Evolutionary conservation across 2,329 filamentous ascomycete species (phyloP).

Genomic region (Iodosphaeria phyllophila): DNA sequence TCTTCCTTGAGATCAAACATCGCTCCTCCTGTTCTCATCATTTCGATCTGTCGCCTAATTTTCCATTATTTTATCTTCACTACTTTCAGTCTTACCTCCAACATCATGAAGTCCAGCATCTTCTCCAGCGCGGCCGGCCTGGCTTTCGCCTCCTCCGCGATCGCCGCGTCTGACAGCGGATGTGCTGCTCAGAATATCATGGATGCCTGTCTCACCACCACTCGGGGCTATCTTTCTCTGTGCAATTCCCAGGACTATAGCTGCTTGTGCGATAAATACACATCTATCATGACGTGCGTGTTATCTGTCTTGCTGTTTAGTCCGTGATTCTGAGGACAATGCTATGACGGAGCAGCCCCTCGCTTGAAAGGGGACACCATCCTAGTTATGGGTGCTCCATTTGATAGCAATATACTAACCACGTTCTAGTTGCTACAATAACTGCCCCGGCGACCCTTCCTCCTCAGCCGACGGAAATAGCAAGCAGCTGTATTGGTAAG

Average conservation of each 20-base stretch:
- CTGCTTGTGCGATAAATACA: constrained; percentile 39
- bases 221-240: constrained; percentile 13
- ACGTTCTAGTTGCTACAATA: constrained; percentile 37
- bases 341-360: too few relatives aligned
- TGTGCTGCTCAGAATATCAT: constrained; percentile 18
- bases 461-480: constrained; percentile 6
- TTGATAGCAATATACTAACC: too few relatives aligned
- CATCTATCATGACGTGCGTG: constrained; percentile 28
- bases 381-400: too few relatives aligned
- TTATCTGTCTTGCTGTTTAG: constrained; percentile 1
- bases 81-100: too few relatives aligned
- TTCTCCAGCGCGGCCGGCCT: constrained; percentile 11
- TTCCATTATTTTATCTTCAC: too few relatives aligned
- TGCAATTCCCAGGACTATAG: constrained; percentile 17
- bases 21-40: too few relatives aligned
- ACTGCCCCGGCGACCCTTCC: constrained; percentile 32
- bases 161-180: too few relatives aligned
- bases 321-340: too few relatives aligned
- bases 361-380: too few relatives aligned
- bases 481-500: constrained; percentile 13
- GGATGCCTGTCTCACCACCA: constrained; percentile 17
- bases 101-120: constrained; percentile 4
- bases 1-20: too few relatives aligned
- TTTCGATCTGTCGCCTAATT: too few relatives aligned
- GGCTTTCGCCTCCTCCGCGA: constrained; percentile 7